Evolutionary conservation across 352 stramenopile species (phyloP), one percentile per base, ranked within the genome.

Genomic region (Hyaloperonospora brassicae): DNA sequence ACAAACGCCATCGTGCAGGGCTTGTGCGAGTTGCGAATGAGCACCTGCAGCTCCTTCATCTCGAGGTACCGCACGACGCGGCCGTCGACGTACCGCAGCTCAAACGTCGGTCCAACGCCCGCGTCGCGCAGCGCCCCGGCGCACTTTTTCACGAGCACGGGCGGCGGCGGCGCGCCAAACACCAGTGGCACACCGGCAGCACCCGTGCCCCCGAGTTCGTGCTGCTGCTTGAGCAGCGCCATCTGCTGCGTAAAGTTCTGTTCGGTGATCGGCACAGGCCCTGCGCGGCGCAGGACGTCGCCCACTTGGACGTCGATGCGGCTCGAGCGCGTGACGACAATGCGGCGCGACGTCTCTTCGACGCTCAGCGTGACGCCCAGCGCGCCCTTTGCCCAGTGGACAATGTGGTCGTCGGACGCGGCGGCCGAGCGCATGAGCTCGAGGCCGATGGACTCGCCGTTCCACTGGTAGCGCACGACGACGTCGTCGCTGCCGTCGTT

Each of bases 351-450:
- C 14, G 72, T 76, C 31, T 82, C 76, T 53, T 91, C 81, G 25
- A 89, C 76, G 66, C 79, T 75, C 36, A 91, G 76, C 7, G 81
- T 87, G 35, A 91, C 64, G 45, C 81, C 81, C 3, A 91, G 72
- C 12, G 72, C 59, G 23, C 70, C 68, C 0, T 50, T 58, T 10
- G 64, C 61, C 79, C 76, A 86, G 41, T 74, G 50, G 11, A 86
- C 66, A 5, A 54, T 66, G 39, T 63, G 53, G 8, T 41, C 46
- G n/a, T 21, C 49, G 0, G 50, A 45, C 5, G 57, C 50, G 14
- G 61, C 22, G 13, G 66, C 42, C 47, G 72, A 50, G 1, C 73
- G 73, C 68, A 78, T 72, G 48, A 87, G 70, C 24, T 87, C 74
- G 3, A 87, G 66, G 0, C 70, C 76, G 24, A 87, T 82, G 8